Conservation (phyloP, 768 basidiomycete genomes). For the Naganishia kalamii region DNA sequence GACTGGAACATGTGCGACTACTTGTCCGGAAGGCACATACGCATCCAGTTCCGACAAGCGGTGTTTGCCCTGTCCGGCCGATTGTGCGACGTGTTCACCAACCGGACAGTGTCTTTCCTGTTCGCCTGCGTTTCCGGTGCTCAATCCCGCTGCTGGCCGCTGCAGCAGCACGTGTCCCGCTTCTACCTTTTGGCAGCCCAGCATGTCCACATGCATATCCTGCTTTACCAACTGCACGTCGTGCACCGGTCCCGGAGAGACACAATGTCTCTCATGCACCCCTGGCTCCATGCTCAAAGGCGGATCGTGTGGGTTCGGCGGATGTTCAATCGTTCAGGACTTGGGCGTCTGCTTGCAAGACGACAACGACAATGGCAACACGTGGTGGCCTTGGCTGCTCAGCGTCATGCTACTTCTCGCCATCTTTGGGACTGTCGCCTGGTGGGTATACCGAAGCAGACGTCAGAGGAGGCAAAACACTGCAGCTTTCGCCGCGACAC, state of each 20-base stretch:
- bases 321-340: slow-evolving; percentile 25
- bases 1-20: slow-evolving; percentile 28
- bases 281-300: slow-evolving; percentile 29
- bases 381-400: slow-evolving; percentile 27
- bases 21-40: slow-evolving; percentile 33
- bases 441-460: slow-evolving; percentile 33
- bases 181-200: slow-evolving; percentile 31
- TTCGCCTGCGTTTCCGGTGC: slow-evolving; percentile 29
- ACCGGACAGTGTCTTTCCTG: slow-evolving; percentile 30
- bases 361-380: slow-evolving; percentile 2
- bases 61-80: slow-evolving; percentile 35
- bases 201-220: slow-evolving; percentile 27
- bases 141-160: slow-evolving; percentile 26
- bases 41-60: slow-evolving; percentile 25
- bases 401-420: slow-evolving; percentile 22
- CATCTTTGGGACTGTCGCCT: slow-evolving; percentile 11
- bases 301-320: slow-evolving; percentile 30
- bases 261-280: slow-evolving; percentile 35
- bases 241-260: slow-evolving; percentile 25
- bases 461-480: slow-evolving; percentile 29
- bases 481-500: slow-evolving; percentile 29
- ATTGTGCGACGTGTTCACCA: slow-evolving; percentile 36
- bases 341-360: slow-evolving; percentile 30
- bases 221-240: slow-evolving; percentile 35
- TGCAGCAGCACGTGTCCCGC: slow-evolving; percentile 34